Base-by-base conservation (phyloP, 164 flowering plant species). In the Malania oleifera region DNA sequence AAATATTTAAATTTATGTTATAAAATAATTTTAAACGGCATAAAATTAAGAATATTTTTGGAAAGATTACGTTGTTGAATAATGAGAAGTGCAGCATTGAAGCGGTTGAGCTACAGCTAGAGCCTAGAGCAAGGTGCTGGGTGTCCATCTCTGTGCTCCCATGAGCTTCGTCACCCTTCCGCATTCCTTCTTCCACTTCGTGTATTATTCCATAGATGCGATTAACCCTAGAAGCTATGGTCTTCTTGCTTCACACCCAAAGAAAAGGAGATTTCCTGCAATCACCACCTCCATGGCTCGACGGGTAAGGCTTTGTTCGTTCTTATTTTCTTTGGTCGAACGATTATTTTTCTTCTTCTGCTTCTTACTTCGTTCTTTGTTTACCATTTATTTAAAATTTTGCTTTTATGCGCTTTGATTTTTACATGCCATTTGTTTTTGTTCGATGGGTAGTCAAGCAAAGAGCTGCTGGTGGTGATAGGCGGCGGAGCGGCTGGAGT, bases 401-500 rank as follows among this genome's bases (percentile, higher is more conserved):
- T 10, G 3, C 15, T 49, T 17, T 39, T 2, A 22, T 40, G 5
- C 5, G 5, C 4, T 40, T 11, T 40, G n/a, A 8, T 40, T 22
- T 46, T 11, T 54, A 25, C 4, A 7, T 17, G 1, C 35, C 35
- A 8, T 28, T 28, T 6, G 1, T 20, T 13, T 61, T 19, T 12
- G 34, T 69, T 56, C 35, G 18, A 18, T 54, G 68, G 20, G 29
- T 60, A 76, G 75, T 27, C 65, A n/a, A 57, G 59, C 51, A 82
- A 82, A 62, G 83, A 82, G 69, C 56, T 79, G 9, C 58, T 89
- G 67, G 83, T 86, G 58, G 96, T 89, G 26, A 86, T 89, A 15
- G 96, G 92, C 0, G 96, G 85, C 60, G 96, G 95, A 59, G 87
- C 89, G 9, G 93, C 96, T 8, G 96, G 92, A 54, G 78, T 89